Base-by-base conservation (phyloP, 148 eudicot genomes). In the Hydrangea macrophylla region DNA sequence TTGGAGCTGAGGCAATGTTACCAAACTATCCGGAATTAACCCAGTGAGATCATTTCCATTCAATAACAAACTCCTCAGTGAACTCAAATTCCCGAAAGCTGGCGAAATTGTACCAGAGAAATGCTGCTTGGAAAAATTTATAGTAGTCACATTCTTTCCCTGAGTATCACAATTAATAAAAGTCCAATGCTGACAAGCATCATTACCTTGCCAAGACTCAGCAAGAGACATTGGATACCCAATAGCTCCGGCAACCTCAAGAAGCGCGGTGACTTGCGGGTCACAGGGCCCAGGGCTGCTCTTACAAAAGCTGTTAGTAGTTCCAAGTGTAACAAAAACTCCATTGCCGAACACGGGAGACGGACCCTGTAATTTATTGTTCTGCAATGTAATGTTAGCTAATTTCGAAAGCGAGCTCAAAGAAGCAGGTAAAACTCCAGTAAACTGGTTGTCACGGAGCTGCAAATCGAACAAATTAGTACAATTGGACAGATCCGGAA, bases 331-430 rank as follows among this genome's bases (percentile, higher is more conserved):
- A 5, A 44, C 75, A 22, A 50, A 70, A 36, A 78, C 85, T 1
- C 58, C 45, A 0, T 44, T 2, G 0, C 74, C 61, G 45, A 89
- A 89, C 61, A 18, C 70, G 1, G 96, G 96, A 11, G 73, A 0
- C 0, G 83, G 88, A 5, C 92, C 92, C 58, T 85, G 92, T 32
- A 91, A 75, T 17, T 57, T 66, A 65, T 91, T 91, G 67, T 88
- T 88, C 67, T 81, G 82, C 39, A 91, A 36, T 9, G 86, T 68
- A 9, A 88, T 54, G 24, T 78, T 91, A 22, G 27, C 30, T 53
- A 91, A 68, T 5, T 69, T 79, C 1, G 82, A 81, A 35, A 91
- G 59, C 0, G n/a, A 9, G 18, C 72, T 69, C 6, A 91, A 33
- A 0, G 94, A 79, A 2, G 15, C 20, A 0, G 92, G 94, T 20